phyloP scores from a whole-genome alignment of 495 filamentous ascomycete genomes.

The Penicillium bialowiezense region DNA sequence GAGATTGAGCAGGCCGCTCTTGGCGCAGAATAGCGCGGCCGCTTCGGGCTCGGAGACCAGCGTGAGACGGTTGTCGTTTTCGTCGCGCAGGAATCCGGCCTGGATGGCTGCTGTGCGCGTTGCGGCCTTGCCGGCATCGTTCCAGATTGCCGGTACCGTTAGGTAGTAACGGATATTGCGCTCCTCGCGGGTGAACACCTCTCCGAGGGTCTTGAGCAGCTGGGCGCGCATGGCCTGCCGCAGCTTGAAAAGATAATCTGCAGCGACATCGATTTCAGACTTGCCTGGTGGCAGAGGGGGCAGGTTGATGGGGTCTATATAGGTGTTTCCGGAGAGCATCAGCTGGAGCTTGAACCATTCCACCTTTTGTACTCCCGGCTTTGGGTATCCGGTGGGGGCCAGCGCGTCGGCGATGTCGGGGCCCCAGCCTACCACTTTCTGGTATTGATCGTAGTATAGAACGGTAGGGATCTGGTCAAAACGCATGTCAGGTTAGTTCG shows the following conservation, averaged over 20 bases:
- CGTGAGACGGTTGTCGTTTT: slow-evolving; percentile 73
- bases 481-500: no score
- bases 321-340: slow-evolving; percentile 78
- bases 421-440: slow-evolving; percentile 79
- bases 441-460: slow-evolving; percentile 78
- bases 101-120: slow-evolving; percentile 75
- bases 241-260: slow-evolving; percentile 77
- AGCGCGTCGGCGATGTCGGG: slow-evolving; percentile 77
- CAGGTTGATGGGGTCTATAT: slow-evolving; percentile 79
- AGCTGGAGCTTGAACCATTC: slow-evolving; percentile 85
- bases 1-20: slow-evolving; percentile 71
- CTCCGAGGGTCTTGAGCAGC: slow-evolving; percentile 71
- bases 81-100: slow-evolving; percentile 71
- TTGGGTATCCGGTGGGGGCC: slow-evolving; percentile 75
- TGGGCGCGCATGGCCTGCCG: slow-evolving; percentile 75
- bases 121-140: slow-evolving; percentile 76
- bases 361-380: slow-evolving; percentile 76
- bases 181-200: slow-evolving; percentile 75
- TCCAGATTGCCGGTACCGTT: slow-evolving; percentile 78
- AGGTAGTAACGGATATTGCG: slow-evolving; percentile 76
- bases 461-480: slow-evolving; percentile 69
- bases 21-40: slow-evolving; percentile 75
- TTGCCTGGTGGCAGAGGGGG: slow-evolving; percentile 75
- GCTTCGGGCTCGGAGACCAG: slow-evolving; percentile 76
- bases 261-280: slow-evolving; percentile 76